Evolutionary conservation across 768 basidiomycete genomes (phyloP).

Genomic region (Russula lepida): DNA sequence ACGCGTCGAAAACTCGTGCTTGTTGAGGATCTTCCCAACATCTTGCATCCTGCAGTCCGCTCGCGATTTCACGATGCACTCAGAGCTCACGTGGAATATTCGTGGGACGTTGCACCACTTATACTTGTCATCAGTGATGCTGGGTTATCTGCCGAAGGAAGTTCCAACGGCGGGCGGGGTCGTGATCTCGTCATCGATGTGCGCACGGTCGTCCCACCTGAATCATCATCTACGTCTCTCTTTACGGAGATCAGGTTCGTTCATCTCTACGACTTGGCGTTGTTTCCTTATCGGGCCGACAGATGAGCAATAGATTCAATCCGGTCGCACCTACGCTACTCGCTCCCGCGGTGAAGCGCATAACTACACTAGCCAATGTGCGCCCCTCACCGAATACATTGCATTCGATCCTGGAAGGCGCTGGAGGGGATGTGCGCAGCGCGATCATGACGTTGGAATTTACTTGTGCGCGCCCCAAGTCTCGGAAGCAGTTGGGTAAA

Average conservation of each 20-base stretch:
- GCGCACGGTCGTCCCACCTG: conserved; percentile 60
- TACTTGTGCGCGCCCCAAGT: conserved; percentile 45
- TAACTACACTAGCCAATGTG: conserved; percentile 32
- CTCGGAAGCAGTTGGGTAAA: conserved; percentile 31
- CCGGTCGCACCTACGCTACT: conserved; percentile 85
- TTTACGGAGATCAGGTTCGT: conserved; percentile 75
- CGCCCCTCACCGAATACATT: conserved; percentile 57
- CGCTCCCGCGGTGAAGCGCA: conserved; percentile 60
- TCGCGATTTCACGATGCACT: conserved; percentile 66
- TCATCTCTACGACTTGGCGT: not conserved
- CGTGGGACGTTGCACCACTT: conserved; percentile 44
- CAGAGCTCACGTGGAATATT: conserved; percentile 41
- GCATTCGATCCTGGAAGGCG: conserved; percentile 66
- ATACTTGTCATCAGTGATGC: conserved; percentile 80
- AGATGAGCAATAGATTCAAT: conserved; percentile 57
- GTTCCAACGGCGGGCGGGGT: conserved; percentile 41
- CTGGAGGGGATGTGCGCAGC: conserved; percentile 87
- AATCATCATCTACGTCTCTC: conserved; percentile 55
- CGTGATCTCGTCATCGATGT: conserved; percentile 52
- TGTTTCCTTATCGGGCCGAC: not conserved
- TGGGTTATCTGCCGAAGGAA: conserved; percentile 61
- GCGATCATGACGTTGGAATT: conserved; percentile 94
- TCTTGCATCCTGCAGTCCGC: conserved; percentile 64
- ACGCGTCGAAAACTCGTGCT: conserved; percentile 46
- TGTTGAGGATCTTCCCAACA: conserved; percentile 86